phyloP scores from a whole-genome alignment of 305 asterid genomes.

The Rubia peregrina region DNA sequence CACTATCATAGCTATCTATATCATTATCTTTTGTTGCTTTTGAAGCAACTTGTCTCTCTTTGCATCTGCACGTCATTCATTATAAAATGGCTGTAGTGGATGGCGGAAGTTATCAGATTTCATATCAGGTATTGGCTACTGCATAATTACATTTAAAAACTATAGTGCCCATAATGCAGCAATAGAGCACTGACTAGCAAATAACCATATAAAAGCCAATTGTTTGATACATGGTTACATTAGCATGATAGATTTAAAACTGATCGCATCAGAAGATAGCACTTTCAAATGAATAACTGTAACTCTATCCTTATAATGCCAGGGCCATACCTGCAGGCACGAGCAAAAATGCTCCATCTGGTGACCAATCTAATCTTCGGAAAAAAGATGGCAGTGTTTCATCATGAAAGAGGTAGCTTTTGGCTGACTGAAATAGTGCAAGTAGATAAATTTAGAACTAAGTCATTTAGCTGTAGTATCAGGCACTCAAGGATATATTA shows the following conservation, averaged over 20 bases:
- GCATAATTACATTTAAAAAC: not conserved
- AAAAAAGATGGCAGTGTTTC: slow-evolving; percentile 98
- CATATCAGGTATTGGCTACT: not conserved
- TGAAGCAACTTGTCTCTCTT: not conserved
- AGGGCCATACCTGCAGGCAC: slow-evolving; percentile 78
- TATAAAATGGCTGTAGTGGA: not conserved
- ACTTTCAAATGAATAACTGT: not conserved
- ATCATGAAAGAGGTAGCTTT: slow-evolving; percentile 85
- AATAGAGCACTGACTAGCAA: not conserved
- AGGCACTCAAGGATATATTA: slow-evolving; percentile 1
- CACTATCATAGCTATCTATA: not conserved
- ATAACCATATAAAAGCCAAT: not conserved
- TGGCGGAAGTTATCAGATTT: not conserved
- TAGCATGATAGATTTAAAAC: not conserved
- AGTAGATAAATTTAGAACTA: not conserved
- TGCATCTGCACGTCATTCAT: not conserved
- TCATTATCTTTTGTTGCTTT: not conserved
- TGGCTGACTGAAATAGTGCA: slow-evolving; percentile 48
- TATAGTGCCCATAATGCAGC: not conserved
- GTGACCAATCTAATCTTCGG: slow-evolving; percentile 95
- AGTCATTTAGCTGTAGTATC: not conserved
- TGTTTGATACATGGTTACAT: not conserved
- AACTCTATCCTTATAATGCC: not conserved
- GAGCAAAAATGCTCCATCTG: slow-evolving; percentile 91
- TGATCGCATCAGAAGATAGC: not conserved